phyloP scores from a whole-genome alignment of 495 filamentous ascomycete genomes.

The Hypomontagnella submonticulosa region DNA sequence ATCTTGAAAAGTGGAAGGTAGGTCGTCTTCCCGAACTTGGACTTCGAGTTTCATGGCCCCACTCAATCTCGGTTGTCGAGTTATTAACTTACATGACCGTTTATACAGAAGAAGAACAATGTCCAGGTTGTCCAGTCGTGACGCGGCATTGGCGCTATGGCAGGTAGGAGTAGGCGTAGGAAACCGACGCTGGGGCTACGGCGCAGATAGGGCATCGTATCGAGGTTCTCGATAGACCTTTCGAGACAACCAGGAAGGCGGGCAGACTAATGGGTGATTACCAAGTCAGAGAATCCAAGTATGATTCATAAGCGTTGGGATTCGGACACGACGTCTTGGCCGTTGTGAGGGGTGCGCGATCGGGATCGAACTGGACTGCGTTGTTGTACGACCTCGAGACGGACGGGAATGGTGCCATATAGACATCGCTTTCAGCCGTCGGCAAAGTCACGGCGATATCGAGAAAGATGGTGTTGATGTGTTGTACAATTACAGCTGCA shows the following conservation, averaged over 20 bases:
- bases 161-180: constrained; percentile 25
- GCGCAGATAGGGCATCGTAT: constrained; percentile 15
- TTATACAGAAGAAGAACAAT: constrained; percentile 93
- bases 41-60: constrained; percentile 17
- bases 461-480: constrained; percentile 55
- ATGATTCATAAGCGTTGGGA: constrained; percentile 21
- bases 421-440: constrained; percentile 28
- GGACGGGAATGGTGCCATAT: constrained; percentile 40
- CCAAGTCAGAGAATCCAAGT: constrained; percentile 23
- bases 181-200: constrained; percentile 13
- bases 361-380: constrained; percentile 35
- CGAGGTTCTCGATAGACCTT: constrained; percentile 25
- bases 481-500: constrained; percentile 59
- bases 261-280: constrained; percentile 21
- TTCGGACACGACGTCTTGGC: constrained; percentile 21
- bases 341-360: constrained; percentile 33
- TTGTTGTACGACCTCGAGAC: constrained; percentile 37
- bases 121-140: constrained; percentile 90
- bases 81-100: constrained; percentile 37
- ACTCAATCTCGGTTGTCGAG: constrained; percentile 25
- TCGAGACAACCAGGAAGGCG: constrained; percentile 19
- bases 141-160: constrained; percentile 27
- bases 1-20: constrained; percentile 99
- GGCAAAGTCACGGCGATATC: constrained; percentile 36
- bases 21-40: constrained; percentile 44